Base-by-base conservation (phyloP, 768 basidiomycete genomes). In the Rhizopogon sp. region DNA sequence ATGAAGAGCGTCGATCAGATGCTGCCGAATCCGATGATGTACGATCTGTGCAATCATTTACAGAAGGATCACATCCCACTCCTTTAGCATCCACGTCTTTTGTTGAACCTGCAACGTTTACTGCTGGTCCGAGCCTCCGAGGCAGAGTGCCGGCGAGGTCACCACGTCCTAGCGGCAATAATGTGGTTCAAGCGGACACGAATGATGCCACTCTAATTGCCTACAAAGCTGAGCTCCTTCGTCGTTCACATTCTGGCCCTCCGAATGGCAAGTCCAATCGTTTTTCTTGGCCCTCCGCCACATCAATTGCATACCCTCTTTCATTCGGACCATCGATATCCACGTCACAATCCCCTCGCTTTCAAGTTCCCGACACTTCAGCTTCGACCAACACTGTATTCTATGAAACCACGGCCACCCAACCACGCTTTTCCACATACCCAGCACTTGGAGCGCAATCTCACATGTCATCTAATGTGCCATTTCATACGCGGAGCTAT, bases 1-100 rank as follows among this genome's bases (percentile, higher is more conserved):
- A 90, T 62, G 87, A 85, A 22, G 87, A 87, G 35, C 64, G 60
- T 55, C 78, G 75, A 8, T 84, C 81, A 5, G 85, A 84, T 50
- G 69, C 76, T 43, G 77, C 80, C 17, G 84, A 83, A 62, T 81
- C 81, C 16, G 88, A 89, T 59, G 87, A 88, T 62, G 77, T 84
- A 43, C 78, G 76, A n/a, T 88, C 88, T 13, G 82, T 86, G 37
- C 74, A 74, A 44, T 88, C 87, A 0, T 85, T 77, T 58, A 81
- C 81, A 0, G 85, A 86, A 64, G 81, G 76, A 8, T 69, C 74
- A 7, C 56, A 70, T 65, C 7, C 72, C 62, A 35, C 72, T 46
- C 47, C 47, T 6, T 37, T 49, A 33, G 47, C 35, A 10, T 31
- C 44, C 39, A 31, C 45, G 22, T 31, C 44, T 14, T 20, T 56